Percentiles rank a stretch among this genome's conserved stretches.
These are phyloP conservation scores for Botrytis pseudocinerea DNA, from an alignment of 2,329 filamentous ascomycete genomes.

Conservation along the genomic window DNA sequence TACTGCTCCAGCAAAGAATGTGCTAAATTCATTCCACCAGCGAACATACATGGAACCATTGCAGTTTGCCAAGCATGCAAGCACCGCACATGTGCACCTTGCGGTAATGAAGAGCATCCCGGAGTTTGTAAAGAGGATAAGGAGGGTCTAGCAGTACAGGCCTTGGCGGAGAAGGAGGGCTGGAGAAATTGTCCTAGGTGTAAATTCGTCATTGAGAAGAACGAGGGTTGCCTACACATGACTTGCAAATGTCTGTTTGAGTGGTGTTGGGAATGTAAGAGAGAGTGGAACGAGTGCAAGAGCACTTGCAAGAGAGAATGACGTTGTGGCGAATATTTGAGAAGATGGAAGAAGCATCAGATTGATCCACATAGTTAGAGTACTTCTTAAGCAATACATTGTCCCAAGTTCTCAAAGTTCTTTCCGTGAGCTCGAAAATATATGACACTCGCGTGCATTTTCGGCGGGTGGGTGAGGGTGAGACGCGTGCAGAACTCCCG, in stretches of 20 bases:
- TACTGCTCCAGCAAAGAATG: slow-evolving; percentile 36
- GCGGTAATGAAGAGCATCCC: slow-evolving; percentile 31
- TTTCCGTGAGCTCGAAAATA: neutral
- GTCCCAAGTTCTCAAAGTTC: neutral
- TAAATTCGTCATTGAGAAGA: slow-evolving; percentile 35
- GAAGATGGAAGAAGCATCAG: neutral
- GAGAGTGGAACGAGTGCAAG: slow-evolving; percentile 30
- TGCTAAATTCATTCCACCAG: slow-evolving; percentile 36
- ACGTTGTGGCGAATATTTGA: neutral
- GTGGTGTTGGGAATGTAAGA: slow-evolving; percentile 38
- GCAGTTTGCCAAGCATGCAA: slow-evolving; percentile 32
- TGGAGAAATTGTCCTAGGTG: slow-evolving; percentile 38
- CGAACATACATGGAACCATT: slow-evolving; percentile 30
- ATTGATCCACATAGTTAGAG: neutral
- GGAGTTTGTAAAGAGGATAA: slow-evolving; percentile 37
- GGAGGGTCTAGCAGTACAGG: slow-evolving; percentile 31
- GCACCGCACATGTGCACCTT: slow-evolving; percentile 33
- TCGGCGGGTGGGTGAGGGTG: neutral
- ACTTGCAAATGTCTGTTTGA: slow-evolving; percentile 36
- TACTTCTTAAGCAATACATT: neutral
- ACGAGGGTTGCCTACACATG: slow-evolving; percentile 39
- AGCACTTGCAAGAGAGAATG: slow-evolving; percentile 27
- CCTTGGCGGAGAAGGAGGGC: slow-evolving; percentile 32
- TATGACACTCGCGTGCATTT: neutral
- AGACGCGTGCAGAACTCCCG: too few species aligned